Evolutionary conservation across 2,329 filamentous ascomycete species (phyloP), one percentile per base, ranked within the genome.

Genomic region (Aschersonia sp.): DNA sequence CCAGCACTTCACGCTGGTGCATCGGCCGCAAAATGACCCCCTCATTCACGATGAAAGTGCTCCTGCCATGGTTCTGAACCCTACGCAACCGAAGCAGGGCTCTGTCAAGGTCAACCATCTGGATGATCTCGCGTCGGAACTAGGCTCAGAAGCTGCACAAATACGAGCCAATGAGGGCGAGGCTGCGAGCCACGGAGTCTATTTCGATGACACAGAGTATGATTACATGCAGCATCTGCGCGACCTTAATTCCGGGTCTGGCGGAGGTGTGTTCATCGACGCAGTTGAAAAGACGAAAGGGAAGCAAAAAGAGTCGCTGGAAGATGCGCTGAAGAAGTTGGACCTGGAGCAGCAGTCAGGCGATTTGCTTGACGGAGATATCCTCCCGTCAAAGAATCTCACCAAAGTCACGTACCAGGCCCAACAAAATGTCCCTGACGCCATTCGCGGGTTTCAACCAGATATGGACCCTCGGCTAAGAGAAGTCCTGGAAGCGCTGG

Each of bases 221-320:
- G 92, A 98, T 66, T 98, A 98, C 69, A 98, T 98, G 92, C 92
- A 98, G 66, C 92, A 98, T 66, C 71, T 98, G 74, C 84, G 88
- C 48, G 92, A 97, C 57, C 69, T 98, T n/a, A 82, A 82, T 49
- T 65, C 71, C 42, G 87, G 76, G 5, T 43, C 49, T 10, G 85
- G 85, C 32, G 83, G 88, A 48, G 79, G 83, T 32, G 81, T 89
- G 44, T 97, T 94, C 60, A 76, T 98, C 40, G 88, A 96, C 56
- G 74, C 78, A n/a, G 75, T 77, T 46, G 74, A 75, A 54, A 85
- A 86, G 63, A 71, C 68, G 30, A 89, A 89, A 66, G 79, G 73
- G 5, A 85, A 86, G 59, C 75, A 82, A 60, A 94, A 87, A 68
- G 72, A 81, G 63, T 79, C 78, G 30, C 70, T 98, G 30, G 89